These are phyloP conservation scores for Chamaecyparis obtusa DNA, from an alignment of 75 land plant species.

Conservation along the genomic window DNA sequence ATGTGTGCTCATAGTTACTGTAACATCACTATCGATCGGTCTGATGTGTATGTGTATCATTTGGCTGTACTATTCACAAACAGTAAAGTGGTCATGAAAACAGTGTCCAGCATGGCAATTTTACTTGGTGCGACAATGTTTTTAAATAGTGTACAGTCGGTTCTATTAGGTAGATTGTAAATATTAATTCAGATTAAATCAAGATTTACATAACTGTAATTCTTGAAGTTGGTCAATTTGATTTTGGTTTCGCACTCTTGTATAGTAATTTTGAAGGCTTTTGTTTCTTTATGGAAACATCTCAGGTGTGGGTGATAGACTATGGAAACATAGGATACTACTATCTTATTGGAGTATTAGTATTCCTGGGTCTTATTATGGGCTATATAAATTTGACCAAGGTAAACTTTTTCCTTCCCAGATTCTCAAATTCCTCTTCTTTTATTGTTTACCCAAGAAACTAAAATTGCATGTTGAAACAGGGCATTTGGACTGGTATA, in stretches of 20 bases:
- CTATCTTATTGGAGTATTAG: neutral
- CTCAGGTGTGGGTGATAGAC: conserved; percentile 7
- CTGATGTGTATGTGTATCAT: conserved; percentile 29
- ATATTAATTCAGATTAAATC: neutral
- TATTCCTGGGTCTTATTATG: neutral
- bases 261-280: neutral
- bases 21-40: conserved; percentile 38
- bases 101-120: conserved; percentile 39
- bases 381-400: conserved; percentile 3
- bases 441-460: too few species aligned
- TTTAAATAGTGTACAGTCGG: conserved; percentile 65
- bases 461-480: neutral
- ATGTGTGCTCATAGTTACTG: conserved; percentile 37
- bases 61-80: conserved; percentile 44
- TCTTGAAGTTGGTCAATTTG: neutral
- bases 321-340: conserved; percentile 6
- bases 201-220: neutral
- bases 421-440: too few species aligned
- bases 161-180: conserved; percentile 54
- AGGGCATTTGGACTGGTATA: conserved; percentile 60
- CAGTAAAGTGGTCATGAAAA: conserved; percentile 32
- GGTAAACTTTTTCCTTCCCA: neutral
- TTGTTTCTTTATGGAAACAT: neutral
- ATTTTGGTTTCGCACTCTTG: neutral
- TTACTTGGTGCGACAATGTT: conserved; percentile 58